A percentile compares a stretch with the other conserved stretches of the same genome.
These are phyloP conservation scores for Nannochloropsis granulata DNA, from an alignment of 108 stramenopile genomes.

Conservation along the genomic window DNA sequence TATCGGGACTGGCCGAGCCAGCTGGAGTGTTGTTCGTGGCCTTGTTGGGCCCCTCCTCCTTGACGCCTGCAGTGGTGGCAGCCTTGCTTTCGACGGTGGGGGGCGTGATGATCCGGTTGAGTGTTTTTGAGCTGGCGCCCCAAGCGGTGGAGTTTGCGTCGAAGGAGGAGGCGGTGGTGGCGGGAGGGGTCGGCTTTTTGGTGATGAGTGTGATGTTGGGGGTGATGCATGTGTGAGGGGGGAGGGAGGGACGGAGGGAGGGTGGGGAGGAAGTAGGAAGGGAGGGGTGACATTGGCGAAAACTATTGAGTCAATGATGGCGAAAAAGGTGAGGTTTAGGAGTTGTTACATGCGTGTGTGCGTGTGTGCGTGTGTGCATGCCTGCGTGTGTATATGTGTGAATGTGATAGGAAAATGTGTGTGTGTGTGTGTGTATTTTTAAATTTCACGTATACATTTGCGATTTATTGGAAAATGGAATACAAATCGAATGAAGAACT, in stretches of 20 bases:
- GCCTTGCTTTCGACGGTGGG: background rate
- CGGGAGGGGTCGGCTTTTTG: background rate
- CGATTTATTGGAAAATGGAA: too few species aligned
- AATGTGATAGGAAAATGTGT: too few species aligned
- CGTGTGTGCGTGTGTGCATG: too few species aligned
- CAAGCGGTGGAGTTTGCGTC: background rate
- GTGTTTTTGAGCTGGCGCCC: background rate
- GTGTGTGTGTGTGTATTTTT: too few species aligned
- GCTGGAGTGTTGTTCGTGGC: background rate
- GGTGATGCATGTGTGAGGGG: background rate
- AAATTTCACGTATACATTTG: too few species aligned
- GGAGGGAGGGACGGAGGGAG: background rate
- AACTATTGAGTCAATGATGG: too few species aligned
- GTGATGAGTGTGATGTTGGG: background rate
- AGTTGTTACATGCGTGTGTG: too few species aligned
- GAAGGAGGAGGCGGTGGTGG: background rate
- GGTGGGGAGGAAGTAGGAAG: too few species aligned
- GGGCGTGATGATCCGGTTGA: background rate
- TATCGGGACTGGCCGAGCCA: constrained; percentile 49
- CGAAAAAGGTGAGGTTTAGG: too few species aligned
- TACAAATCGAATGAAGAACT: too few species aligned
- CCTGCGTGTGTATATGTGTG: too few species aligned
- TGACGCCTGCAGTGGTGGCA: background rate
- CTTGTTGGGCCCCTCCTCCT: background rate
- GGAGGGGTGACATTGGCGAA: too few species aligned